Base-by-base conservation (phyloP, 345 rosid genomes). In the Kernera saxatilis region DNA sequence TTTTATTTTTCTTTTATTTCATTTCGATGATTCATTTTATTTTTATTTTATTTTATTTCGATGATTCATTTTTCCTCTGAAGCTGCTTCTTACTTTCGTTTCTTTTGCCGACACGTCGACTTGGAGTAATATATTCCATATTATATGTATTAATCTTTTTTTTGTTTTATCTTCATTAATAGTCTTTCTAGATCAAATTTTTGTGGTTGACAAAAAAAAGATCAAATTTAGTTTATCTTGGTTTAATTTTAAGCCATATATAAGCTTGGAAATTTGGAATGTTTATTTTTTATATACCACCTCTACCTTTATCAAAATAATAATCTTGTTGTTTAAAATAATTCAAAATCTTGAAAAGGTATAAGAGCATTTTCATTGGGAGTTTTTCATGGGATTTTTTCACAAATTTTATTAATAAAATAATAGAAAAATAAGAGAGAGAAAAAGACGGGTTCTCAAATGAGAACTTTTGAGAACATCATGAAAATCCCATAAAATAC, bases 51-150 rank as follows among this genome's bases (percentile, higher is more conserved):
- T 29, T 25, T 23, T 50, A 4, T 67, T 39, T 52, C 2, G 6
- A 29, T 54, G 37, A 66, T 51, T 37, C 39, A 67, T 25, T 12
- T 39, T 10, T 39, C 54, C 10, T 56, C 52, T 2, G 72, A 57
- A 57, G 68, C 78, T 74, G 60, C 72, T 66, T 66, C 67, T 66
- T 67, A 56, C 48, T 67, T 74, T 74, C 73, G 14, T 67, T 59
- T 67, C 48, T 59, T n/a, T 32, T 29, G 33, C 54, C 41, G 69
- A 67, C 78, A 74, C 78, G 64, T 74, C 69, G 61, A 60, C 63
- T 22, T 54, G 1, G 49, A 71, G 64, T 52, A 72, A 53, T 30
- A 52, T 43, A 72, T 18, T 70, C 23, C 68, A 71, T 32, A 29
- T 56, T 60, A 71, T 32, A 29, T 56, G 26, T 69, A 39, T 43